These are phyloP conservation scores for Colletotrichum liriopes DNA, from an alignment of 2,329 filamentous ascomycete species.

Conservation along the genomic window DNA sequence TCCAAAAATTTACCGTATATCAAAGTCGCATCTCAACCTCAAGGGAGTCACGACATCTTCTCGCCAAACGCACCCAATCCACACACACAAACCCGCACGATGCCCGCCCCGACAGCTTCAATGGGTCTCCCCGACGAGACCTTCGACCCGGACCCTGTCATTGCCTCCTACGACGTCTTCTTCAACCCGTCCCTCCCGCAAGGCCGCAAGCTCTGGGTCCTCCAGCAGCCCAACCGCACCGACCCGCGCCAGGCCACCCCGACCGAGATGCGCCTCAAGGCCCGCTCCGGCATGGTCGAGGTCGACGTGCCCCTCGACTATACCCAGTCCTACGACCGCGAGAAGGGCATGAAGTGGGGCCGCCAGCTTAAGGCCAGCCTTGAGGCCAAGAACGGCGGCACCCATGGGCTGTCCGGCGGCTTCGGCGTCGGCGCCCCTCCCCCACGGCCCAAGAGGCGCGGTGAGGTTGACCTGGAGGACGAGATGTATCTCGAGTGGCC, in stretches of 20 bases:
- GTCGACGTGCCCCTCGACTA: slow-evolving; percentile 90
- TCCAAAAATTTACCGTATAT: slow-evolving; percentile 39
- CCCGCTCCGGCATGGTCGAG: slow-evolving; percentile 86
- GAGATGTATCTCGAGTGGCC: slow-evolving; percentile 73
- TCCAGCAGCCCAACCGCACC: slow-evolving; percentile 90
- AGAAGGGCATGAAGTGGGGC: slow-evolving; percentile 88
- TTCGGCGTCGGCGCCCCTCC: slow-evolving; percentile 75
- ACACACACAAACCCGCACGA: not conserved
- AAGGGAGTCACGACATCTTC: slow-evolving; percentile 16
- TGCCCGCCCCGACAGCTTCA: slow-evolving; percentile 38
- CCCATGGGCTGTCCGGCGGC: slow-evolving; percentile 80
- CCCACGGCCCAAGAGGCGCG: slow-evolving; percentile 49
- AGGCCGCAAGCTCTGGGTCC: slow-evolving; percentile 79
- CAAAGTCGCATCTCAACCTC: not conserved
- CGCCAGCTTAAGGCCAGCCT: slow-evolving; percentile 77
- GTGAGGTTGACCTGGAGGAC: slow-evolving; percentile 60
- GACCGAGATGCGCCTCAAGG: slow-evolving; percentile 85
- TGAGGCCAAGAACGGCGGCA: slow-evolving; percentile 73
- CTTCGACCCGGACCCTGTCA: slow-evolving; percentile 75
- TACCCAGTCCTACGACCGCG: slow-evolving; percentile 82
- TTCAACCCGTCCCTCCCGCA: slow-evolving; percentile 80
- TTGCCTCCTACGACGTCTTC: slow-evolving; percentile 86
- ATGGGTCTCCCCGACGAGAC: slow-evolving; percentile 50
- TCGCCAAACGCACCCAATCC: no score
- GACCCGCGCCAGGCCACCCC: slow-evolving; percentile 72